A percentile compares a stretch with the other conserved stretches of the same genome.
Evolutionary conservation across 2,329 filamentous ascomycete genomes (phyloP).

Genomic region (Calonectria hongkongensis): DNA sequence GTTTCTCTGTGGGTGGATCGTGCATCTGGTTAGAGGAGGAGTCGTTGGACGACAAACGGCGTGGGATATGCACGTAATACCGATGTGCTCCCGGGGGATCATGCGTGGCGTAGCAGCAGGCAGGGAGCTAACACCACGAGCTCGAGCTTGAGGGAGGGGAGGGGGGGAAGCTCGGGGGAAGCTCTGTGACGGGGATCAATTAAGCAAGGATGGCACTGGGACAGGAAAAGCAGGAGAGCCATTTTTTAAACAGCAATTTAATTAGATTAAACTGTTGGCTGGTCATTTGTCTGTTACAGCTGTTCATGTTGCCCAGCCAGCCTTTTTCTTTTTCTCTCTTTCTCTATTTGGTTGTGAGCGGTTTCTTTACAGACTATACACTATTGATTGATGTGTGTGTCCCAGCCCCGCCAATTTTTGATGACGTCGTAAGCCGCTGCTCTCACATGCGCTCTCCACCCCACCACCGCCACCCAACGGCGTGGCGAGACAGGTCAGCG

Average conservation of each 20-base stretch:
- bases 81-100: conserved; percentile 6
- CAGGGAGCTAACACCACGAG: conserved; percentile 11
- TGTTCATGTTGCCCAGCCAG: conserved; percentile 30
- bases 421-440: conserved; percentile 32
- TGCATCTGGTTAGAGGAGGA: not conserved
- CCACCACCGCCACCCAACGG: not conserved
- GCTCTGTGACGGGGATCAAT: conserved; percentile 18
- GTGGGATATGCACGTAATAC: conserved; percentile 24
- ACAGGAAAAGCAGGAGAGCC: not conserved
- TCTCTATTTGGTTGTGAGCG: conserved; percentile 1
- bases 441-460: not conserved
- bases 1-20: conserved; percentile 27
- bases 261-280: conserved; percentile 5
- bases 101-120: not conserved
- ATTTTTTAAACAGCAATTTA: not conserved
- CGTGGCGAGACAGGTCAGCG: conserved; percentile 1
- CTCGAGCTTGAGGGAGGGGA: conserved; percentile 1
- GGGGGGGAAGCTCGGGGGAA: not conserved
- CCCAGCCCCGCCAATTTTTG: conserved; percentile 38
- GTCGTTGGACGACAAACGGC: not conserved
- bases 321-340: conserved; percentile 9
- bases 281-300: conserved; percentile 12
- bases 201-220: not conserved
- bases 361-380: not conserved
- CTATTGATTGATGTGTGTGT: not conserved